Conservation (phyloP, 2,329 filamentous ascomycete genomes). For the Berkeleyomyces rouxiae region DNA sequence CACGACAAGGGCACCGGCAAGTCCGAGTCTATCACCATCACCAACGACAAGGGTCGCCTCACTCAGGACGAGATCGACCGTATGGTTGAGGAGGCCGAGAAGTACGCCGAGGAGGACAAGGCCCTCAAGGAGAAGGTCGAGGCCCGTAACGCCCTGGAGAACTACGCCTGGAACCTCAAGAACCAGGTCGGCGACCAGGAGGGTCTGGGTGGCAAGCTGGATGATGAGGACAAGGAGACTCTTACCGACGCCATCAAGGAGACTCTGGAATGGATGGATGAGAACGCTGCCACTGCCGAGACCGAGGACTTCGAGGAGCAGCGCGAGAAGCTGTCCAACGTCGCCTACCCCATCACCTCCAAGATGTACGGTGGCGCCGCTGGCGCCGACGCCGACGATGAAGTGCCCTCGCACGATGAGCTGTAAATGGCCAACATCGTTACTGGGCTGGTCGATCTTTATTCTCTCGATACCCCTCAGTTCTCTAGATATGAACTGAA, state of each 20-base stretch:
- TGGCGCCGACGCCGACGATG: slow-evolving; percentile 47
- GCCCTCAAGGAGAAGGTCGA: slow-evolving; percentile 93
- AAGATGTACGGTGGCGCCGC: slow-evolving; percentile 68
- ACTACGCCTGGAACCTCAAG: slow-evolving; percentile 98
- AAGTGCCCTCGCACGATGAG: slow-evolving; percentile 62
- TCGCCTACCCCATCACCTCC: slow-evolving; percentile 96
- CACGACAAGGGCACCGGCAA: slow-evolving; percentile 98
- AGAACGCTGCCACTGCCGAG: slow-evolving; percentile 71
- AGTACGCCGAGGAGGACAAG: slow-evolving; percentile 99
- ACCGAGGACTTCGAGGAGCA: slow-evolving; percentile 98
- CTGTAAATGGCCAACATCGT: slow-evolving; percentile 39
- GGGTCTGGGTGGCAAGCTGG: slow-evolving; percentile 94
- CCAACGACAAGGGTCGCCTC: slow-evolving; percentile 97
- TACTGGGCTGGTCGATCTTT: not conserved
- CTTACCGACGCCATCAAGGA: slow-evolving; percentile 95
- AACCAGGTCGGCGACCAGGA: slow-evolving; percentile 97
- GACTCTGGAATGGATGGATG: slow-evolving; percentile 87
- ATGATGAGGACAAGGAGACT: slow-evolving; percentile 95
- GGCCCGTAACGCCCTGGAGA: slow-evolving; percentile 90
- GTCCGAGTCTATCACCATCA: slow-evolving; percentile 94
- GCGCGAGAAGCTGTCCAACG: slow-evolving; percentile 95
- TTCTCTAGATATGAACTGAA: slow-evolving; percentile 8
- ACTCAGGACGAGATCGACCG: slow-evolving; percentile 95
- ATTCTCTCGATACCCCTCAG: slow-evolving; percentile 5
- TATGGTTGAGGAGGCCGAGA: slow-evolving; percentile 96